Percentiles rank a stretch among this genome's conserved stretches.
Conservation (phyloP, 768 basidiomycete species). For the Pisolithus albus region DNA sequence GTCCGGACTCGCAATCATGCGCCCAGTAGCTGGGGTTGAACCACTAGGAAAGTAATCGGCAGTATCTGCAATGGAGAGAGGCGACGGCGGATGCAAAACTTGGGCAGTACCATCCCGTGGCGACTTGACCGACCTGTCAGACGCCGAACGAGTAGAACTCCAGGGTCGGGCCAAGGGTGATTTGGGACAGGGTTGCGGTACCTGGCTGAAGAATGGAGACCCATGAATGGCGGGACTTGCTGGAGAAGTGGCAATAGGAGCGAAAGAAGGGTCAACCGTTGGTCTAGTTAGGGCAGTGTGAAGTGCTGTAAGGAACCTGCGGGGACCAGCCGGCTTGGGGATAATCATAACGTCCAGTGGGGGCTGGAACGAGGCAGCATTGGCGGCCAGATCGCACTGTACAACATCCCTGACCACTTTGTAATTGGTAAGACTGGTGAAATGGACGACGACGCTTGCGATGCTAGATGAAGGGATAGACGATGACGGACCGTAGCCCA, state of each 20-base stretch:
- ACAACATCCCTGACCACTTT: slow-evolving; percentile 82
- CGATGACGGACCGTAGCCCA: slow-evolving; percentile 29
- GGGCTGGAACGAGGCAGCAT: slow-evolving; percentile 36
- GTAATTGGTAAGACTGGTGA: slow-evolving; percentile 86
- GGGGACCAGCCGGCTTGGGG: slow-evolving; percentile 94
- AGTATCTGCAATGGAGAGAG: slow-evolving; percentile 59
- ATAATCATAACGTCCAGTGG: slow-evolving; percentile 93
- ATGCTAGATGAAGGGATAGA: slow-evolving; percentile 25
- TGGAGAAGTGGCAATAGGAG: slow-evolving; percentile 92
- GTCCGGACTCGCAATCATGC: slow-evolving; percentile 88
- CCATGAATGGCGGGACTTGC: slow-evolving; percentile 59
- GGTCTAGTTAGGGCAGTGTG: slow-evolving; percentile 88
- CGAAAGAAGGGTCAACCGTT: slow-evolving; percentile 82
- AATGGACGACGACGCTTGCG: slow-evolving; percentile 62
- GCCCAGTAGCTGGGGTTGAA: slow-evolving; percentile 77
- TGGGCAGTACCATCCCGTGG: slow-evolving; percentile 39
- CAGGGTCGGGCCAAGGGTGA: slow-evolving; percentile 39
- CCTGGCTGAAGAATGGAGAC: slow-evolving; percentile 37
- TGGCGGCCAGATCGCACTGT: slow-evolving; percentile 48
- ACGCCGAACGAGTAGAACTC: slow-evolving; percentile 46
- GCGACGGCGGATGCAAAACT: slow-evolving; percentile 54
- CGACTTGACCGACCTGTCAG: slow-evolving; percentile 58
- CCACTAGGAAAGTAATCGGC: slow-evolving; percentile 63
- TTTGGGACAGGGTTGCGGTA: slow-evolving; percentile 28
- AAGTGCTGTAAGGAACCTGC: slow-evolving; percentile 85